Evolutionary conservation across 163 green algal genomes (phyloP).

Genomic region (Coccomyxa subellipsoidea): DNA sequence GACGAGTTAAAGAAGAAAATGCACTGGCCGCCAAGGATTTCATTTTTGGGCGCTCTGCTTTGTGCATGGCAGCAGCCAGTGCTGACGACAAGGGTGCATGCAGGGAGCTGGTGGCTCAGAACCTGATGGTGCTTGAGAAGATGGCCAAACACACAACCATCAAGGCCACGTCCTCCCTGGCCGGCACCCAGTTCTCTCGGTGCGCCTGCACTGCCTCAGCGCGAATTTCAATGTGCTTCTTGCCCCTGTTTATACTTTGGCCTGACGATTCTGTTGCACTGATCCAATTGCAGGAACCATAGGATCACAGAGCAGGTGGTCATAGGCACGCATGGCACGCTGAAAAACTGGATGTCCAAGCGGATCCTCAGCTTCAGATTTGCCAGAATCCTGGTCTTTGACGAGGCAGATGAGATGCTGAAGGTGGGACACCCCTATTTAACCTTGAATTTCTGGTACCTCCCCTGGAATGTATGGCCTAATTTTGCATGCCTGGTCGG

Average conservation of each 20-base stretch:
- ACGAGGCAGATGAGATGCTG: slow-evolving; percentile 99
- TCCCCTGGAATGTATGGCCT: too few species aligned
- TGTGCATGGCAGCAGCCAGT: too few species aligned
- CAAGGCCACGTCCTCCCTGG: slow-evolving; percentile 67
- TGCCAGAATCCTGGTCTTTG: slow-evolving; percentile 90
- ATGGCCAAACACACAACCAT: slow-evolving; percentile 89
- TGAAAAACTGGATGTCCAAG: slow-evolving; percentile 88
- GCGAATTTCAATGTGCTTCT: too few species aligned
- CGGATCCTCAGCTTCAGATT: slow-evolving; percentile 60
- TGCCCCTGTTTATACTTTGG: too few species aligned
- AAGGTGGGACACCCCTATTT: slow-evolving; percentile 42
- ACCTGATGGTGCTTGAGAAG: slow-evolving; percentile 78
- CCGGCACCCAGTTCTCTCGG: slow-evolving; percentile 20
- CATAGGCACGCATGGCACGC: slow-evolving; percentile 93
- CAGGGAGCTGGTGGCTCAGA: slow-evolving; percentile 96
- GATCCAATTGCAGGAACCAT: slow-evolving; percentile 28
- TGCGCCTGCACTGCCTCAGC: background rate
- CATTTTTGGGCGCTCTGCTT: too few species aligned
- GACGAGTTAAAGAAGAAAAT: too few species aligned
- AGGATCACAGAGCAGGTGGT: slow-evolving; percentile 71
- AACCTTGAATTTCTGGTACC: too few species aligned
- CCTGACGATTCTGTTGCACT: too few species aligned
- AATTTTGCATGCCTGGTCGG: too few species aligned
- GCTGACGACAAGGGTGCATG: background rate
- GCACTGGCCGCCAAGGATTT: too few species aligned